These are phyloP conservation scores for Kodamaea sagamina DNA, from an alignment of 805 yeast species.

Conservation along the genomic window DNA sequence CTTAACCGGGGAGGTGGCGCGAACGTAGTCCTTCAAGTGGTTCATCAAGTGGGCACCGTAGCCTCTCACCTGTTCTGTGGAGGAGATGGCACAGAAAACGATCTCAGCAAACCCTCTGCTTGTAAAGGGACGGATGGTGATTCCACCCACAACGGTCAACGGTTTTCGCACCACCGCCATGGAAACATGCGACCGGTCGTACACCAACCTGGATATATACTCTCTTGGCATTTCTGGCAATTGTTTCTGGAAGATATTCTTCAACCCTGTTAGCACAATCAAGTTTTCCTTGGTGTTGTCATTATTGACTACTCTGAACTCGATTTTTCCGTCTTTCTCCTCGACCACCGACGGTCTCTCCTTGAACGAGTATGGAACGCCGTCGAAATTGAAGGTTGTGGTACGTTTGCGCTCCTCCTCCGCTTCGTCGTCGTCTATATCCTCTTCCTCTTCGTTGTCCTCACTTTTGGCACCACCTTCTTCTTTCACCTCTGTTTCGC, in stretches of 20 bases:
- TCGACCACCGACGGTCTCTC: slow-evolving; percentile 94
- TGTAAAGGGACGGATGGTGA: slow-evolving; percentile 93
- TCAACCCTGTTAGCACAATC: slow-evolving; percentile 91
- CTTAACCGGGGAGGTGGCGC: slow-evolving; percentile 80
- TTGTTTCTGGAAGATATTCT: slow-evolving; percentile 95
- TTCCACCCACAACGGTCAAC: slow-evolving; percentile 95
- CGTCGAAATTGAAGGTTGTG: slow-evolving; percentile 67
- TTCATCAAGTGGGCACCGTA: slow-evolving; percentile 99
- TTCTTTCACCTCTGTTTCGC: slow-evolving; percentile 25
- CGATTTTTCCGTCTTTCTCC: slow-evolving; percentile 90
- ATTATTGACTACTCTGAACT: slow-evolving; percentile 94
- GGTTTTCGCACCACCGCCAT: slow-evolving; percentile 96
- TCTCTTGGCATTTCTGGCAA: slow-evolving; percentile 98
- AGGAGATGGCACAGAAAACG: slow-evolving; percentile 96
- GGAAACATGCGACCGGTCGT: slow-evolving; percentile 90
- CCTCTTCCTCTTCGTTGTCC: slow-evolving; percentile 33
- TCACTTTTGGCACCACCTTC: too few species aligned
- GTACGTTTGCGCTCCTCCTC: slow-evolving; percentile 45
- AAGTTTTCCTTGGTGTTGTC: slow-evolving; percentile 85
- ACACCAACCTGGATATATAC: slow-evolving; percentile 90
- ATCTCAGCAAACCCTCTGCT: slow-evolving; percentile 92
- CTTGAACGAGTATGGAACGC: slow-evolving; percentile 75
- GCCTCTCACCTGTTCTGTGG: slow-evolving; percentile 97
- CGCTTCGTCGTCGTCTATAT: slow-evolving; percentile 46
- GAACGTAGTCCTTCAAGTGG: slow-evolving; percentile 92